Percentiles rank a stretch among this genome's conserved stretches.
Evolutionary conservation across 768 basidiomycete species (phyloP).

Genomic region (Fomitopsis serialis): DNA sequence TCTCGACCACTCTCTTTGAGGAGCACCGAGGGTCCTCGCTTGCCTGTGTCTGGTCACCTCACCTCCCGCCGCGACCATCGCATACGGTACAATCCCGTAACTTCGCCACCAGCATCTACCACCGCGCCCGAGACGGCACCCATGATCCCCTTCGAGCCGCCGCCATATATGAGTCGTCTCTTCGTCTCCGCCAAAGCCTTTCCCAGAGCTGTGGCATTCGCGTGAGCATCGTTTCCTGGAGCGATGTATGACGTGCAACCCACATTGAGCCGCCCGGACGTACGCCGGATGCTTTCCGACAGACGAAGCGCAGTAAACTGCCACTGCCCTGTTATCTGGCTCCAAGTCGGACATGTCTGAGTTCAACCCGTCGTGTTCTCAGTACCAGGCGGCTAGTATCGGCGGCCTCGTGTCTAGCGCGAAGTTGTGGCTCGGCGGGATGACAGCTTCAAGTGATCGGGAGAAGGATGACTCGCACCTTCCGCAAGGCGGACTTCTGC

Average conservation of each 20-base stretch:
- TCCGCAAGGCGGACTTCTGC: background rate
- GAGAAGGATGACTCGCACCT: no score
- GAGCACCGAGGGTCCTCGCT: slow-evolving; percentile 13
- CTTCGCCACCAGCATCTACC: slow-evolving; percentile 60
- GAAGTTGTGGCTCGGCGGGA: no score
- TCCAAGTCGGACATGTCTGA: background rate
- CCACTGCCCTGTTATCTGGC: slow-evolving; percentile 36
- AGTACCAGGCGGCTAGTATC: no score
- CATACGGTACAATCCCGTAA: slow-evolving; percentile 77
- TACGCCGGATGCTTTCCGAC: slow-evolving; percentile 58
- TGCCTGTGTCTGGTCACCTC: slow-evolving; percentile 44
- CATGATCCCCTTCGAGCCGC: slow-evolving; percentile 83
- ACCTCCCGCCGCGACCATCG: slow-evolving; percentile 64
- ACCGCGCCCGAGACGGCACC: slow-evolving; percentile 68
- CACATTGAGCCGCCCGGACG: slow-evolving; percentile 64
- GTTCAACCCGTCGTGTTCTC: no score
- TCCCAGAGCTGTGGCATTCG: slow-evolving; percentile 56
- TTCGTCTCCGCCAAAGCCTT: slow-evolving; percentile 56
- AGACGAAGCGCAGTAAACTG: slow-evolving; percentile 83
- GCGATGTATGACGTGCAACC: slow-evolving; percentile 23
- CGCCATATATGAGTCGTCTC: slow-evolving; percentile 80
- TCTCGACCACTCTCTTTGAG: slow-evolving; percentile 29
- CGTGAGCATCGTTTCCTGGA: background rate
- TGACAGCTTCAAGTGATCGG: no score
- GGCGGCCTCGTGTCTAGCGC: no score